Evolutionary conservation across 208 protist genomes (phyloP).

Genomic region (Chromosphaera perkinsii): DNA sequence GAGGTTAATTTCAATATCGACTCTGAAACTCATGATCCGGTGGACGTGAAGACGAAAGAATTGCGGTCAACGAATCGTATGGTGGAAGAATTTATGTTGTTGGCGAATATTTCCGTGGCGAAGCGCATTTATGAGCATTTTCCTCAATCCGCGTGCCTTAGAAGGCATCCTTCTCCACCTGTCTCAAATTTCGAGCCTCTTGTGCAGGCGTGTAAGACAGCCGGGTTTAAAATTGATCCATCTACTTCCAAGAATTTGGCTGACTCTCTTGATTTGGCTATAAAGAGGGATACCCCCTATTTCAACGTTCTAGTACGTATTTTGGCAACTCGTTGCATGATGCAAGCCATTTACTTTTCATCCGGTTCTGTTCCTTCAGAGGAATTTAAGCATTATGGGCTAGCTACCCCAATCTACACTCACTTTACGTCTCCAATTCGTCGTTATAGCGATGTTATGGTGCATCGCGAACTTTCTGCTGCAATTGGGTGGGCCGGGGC

Average conservation of each 20-base stretch:
- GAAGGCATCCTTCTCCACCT: constrained; percentile 26
- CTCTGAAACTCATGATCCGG: constrained; percentile 43
- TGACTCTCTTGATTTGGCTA: constrained; percentile 50
- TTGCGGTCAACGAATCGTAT: constrained; percentile 58
- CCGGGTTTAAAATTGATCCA: constrained; percentile 26
- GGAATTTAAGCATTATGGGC: constrained; percentile 68
- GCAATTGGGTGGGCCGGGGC: constrained; percentile 26
- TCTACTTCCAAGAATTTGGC: constrained; percentile 46
- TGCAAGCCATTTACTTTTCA: constrained; percentile 62
- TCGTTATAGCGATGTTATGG: constrained; percentile 75
- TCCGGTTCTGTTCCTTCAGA: constrained; percentile 35
- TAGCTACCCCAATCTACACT: constrained; percentile 75
- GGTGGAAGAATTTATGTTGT: constrained; percentile 80
- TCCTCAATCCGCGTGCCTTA: not conserved
- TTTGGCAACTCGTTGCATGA: constrained; percentile 35
- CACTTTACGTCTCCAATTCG: constrained; percentile 88
- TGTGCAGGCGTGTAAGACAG: not conserved
- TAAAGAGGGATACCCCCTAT: constrained; percentile 40
- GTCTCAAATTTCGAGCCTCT: constrained; percentile 19
- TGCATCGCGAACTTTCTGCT: constrained; percentile 71
- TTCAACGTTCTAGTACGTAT: constrained; percentile 69
- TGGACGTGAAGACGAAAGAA: constrained; percentile 53
- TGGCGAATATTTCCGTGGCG: constrained; percentile 61
- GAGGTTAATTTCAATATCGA: constrained; percentile 51
- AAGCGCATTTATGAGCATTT: constrained; percentile 9